Percentiles rank a stretch among this genome's conserved stretches.
Conservation (phyloP, 805 yeast species). For the Zygotorulaspora sp. region DNA sequence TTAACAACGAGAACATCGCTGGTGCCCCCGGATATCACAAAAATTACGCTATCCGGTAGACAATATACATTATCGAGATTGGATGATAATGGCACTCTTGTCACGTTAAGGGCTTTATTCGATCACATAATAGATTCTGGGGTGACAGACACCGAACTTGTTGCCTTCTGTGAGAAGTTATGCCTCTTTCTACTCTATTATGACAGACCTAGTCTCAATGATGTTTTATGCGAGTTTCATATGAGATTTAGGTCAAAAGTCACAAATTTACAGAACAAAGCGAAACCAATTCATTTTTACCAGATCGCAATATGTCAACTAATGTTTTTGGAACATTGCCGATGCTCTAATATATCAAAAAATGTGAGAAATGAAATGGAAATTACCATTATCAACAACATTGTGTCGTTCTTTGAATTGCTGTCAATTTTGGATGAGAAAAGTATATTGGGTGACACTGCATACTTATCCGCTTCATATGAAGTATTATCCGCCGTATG, state of each 20-base stretch:
- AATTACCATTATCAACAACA: slow-evolving; percentile 23
- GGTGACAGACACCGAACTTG: slow-evolving; percentile 27
- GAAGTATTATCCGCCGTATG: slow-evolving; percentile 20
- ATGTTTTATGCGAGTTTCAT: slow-evolving; percentile 25
- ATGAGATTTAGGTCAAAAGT: slow-evolving; percentile 27
- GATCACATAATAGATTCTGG: slow-evolving; percentile 24
- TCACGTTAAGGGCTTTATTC: slow-evolving; percentile 16
- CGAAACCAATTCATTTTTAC: slow-evolving; percentile 34
- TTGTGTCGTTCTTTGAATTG: slow-evolving; percentile 27
- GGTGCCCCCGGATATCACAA: slow-evolving; percentile 20
- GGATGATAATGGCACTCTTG: slow-evolving; percentile 6
- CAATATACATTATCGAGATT: slow-evolving; percentile 22
- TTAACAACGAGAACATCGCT: slow-evolving; percentile 11
- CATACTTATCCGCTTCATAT: slow-evolving; percentile 18
- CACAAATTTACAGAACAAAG: slow-evolving; percentile 16
- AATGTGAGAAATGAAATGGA: slow-evolving; percentile 15
- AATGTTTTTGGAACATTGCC: slow-evolving; percentile 26
- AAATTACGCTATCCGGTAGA: slow-evolving; percentile 14
- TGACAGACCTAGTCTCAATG: slow-evolving; percentile 19
- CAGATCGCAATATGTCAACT: slow-evolving; percentile 30
- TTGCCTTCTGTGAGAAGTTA: slow-evolving; percentile 13
- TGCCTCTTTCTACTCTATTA: slow-evolving; percentile 21
- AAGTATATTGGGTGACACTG: slow-evolving; percentile 4
- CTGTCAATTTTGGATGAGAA: slow-evolving; percentile 19
- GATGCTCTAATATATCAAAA: slow-evolving; percentile 19